Conservation (phyloP, 257 asterid species). For the Jacaranda copaia region DNA sequence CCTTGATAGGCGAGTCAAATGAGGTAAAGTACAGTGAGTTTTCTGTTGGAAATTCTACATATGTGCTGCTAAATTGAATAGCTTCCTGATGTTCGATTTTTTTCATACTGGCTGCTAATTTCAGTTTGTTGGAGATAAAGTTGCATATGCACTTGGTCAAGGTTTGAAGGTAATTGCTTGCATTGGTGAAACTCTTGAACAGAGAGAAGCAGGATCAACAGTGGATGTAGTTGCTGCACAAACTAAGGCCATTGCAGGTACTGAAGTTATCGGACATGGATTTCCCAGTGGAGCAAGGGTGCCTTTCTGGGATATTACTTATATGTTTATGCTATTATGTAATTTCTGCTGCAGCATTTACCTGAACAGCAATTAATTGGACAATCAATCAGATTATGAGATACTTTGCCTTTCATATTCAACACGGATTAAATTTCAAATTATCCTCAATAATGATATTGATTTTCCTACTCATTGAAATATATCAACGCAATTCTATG, state of each 20-base stretch:
- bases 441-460: not conserved
- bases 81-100: conserved; percentile 17
- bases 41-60: not conserved
- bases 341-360: not conserved
- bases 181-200: conserved; percentile 98
- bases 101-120: conserved; percentile 16
- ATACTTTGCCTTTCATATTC: not conserved
- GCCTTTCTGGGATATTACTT: conserved; percentile 11
- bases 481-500: not conserved
- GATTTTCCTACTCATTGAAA: not conserved
- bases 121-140: conserved; percentile 96
- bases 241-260: conserved; percentile 98
- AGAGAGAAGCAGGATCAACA: conserved; percentile 95
- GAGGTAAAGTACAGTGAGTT: conserved; percentile 63
- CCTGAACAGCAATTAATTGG: not conserved
- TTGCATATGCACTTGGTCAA: conserved; percentile 92
- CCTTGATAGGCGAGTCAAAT: conserved; percentile 71
- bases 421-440: not conserved
- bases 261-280: not conserved
- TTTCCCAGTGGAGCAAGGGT: not conserved
- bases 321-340: not conserved
- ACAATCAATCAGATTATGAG: not conserved
- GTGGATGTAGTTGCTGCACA: conserved; percentile 92
- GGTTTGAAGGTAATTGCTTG: conserved; percentile 98
- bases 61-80: conserved; percentile 12